These are phyloP conservation scores for Eucalyptus coolabah DNA, from an alignment of 345 rosid species.

Conservation along the genomic window DNA sequence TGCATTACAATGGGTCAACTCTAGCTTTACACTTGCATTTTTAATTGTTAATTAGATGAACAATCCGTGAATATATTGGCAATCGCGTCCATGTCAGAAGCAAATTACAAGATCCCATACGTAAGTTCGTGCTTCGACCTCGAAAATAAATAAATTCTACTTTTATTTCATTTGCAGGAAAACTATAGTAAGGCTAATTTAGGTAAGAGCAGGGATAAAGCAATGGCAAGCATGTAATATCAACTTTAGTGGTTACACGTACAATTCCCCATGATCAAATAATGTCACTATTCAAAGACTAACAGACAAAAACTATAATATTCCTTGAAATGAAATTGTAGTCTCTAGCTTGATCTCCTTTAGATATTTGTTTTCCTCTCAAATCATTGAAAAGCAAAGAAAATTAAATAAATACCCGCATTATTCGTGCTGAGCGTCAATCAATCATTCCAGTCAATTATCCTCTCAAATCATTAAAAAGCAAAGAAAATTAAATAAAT, in stretches of 20 bases:
- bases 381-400: not conserved
- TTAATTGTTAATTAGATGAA: not conserved
- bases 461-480: not conserved
- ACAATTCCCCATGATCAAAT: not conserved
- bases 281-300: not conserved
- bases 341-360: not conserved
- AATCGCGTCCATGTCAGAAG: not conserved
- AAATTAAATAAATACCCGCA: not conserved
- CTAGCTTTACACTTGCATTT: not conserved
- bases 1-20: not conserved
- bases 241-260: not conserved
- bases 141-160: not conserved
- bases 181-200: not conserved
- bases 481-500: not conserved
- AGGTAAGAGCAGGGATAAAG: not conserved
- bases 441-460: not conserved
- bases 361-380: not conserved
- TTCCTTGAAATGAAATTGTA: not conserved
- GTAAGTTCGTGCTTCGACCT: not conserved
- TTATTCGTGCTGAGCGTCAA: not conserved
- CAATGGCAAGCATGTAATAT: not conserved
- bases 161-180: not conserved
- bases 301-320: not conserved
- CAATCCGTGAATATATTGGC: not conserved
- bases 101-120: not conserved